A percentile compares a stretch with the other conserved stretches of the same genome.
These are phyloP conservation scores for Strigomonas galati DNA, from an alignment of 208 protist species.

Conservation along the genomic window DNA sequence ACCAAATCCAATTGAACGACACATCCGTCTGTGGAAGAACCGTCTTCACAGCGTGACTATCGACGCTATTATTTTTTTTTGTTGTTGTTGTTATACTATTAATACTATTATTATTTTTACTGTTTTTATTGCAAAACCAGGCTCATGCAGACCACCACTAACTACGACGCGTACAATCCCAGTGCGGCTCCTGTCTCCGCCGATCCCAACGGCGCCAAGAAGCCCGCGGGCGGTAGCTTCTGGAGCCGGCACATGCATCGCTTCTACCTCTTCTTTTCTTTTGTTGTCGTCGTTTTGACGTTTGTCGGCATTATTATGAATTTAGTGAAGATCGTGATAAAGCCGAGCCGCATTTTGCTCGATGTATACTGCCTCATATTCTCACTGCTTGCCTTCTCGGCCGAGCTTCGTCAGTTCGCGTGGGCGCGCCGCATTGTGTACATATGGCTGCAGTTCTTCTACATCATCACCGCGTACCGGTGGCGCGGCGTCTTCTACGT, in stretches of 20 bases:
- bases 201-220: too few species aligned
- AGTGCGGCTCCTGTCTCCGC: too few species aligned
- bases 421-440: slow-evolving; percentile 48
- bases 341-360: slow-evolving; percentile 22
- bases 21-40: too few species aligned
- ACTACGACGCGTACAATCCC: too few species aligned
- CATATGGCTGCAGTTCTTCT: slow-evolving; percentile 65
- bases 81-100: too few species aligned
- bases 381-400: slow-evolving; percentile 53
- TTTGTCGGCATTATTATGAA: slow-evolving; percentile 40
- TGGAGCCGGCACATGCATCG: slow-evolving; percentile 2
- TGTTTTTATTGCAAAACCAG: too few species aligned
- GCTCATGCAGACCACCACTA: too few species aligned
- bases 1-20: too few species aligned
- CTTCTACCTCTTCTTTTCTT: slow-evolving; percentile 40
- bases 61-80: too few species aligned
- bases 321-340: slow-evolving; percentile 29
- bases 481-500: slow-evolving; percentile 69
- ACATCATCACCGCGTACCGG: slow-evolving; percentile 69
- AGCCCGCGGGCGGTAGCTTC: too few species aligned
- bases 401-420: slow-evolving; percentile 66
- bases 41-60: too few species aligned
- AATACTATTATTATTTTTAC: too few species aligned
- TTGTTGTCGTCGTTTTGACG: slow-evolving; percentile 29
- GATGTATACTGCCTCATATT: slow-evolving; percentile 71